Conservation (phyloP, 768 basidiomycete genomes). For the Trametes coccinea region DNA sequence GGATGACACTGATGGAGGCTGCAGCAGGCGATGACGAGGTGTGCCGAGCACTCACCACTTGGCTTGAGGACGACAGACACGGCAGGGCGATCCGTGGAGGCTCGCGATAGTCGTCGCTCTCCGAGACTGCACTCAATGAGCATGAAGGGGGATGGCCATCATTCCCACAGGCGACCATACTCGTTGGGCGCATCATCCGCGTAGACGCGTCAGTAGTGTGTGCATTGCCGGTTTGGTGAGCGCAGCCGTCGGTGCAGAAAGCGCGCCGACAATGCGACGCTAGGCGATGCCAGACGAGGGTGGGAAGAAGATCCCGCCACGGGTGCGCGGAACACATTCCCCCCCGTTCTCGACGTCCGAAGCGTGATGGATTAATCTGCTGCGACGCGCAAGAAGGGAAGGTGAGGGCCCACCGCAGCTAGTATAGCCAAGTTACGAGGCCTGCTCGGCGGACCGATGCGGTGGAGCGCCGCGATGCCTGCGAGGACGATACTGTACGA, state of each 20-base stretch:
- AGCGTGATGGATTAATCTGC: background rate
- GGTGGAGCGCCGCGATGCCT: background rate
- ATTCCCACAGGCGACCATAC: background rate
- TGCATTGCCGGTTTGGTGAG: background rate
- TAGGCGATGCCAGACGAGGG: background rate
- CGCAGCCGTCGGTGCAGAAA: background rate
- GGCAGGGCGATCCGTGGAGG: too few species aligned
- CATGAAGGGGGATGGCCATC: background rate
- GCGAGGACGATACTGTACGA: too few species aligned
- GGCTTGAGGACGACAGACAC: too few species aligned
- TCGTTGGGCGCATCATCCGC: background rate
- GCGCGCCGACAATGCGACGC: background rate
- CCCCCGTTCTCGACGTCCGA: background rate
- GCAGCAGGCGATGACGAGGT: too few species aligned
- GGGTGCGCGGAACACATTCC: background rate
- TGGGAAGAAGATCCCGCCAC: background rate
- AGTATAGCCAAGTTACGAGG: background rate
- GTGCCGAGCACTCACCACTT: too few species aligned
- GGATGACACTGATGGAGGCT: too few species aligned
- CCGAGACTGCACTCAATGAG: too few species aligned
- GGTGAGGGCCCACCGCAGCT: background rate
- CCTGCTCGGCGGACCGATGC: background rate
- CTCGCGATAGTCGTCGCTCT: too few species aligned
- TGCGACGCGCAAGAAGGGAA: background rate
- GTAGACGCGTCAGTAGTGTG: background rate